Conservation (phyloP, 306 rosid species). For the Alnus glutinosa region DNA sequence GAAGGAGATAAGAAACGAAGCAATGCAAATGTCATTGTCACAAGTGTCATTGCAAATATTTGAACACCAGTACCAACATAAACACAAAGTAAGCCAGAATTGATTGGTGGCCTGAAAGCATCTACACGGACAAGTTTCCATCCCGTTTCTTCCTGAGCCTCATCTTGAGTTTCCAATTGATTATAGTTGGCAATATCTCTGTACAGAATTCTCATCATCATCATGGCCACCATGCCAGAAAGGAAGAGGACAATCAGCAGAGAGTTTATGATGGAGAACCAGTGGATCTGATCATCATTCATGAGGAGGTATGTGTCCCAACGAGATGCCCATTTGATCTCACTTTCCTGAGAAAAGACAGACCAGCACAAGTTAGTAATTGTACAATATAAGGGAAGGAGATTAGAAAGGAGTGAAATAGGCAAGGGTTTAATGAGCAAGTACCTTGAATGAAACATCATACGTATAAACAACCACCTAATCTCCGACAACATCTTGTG, state of each 20-base stretch:
- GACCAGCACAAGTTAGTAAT: conserved; percentile 21
- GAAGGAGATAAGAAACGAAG: too few species aligned
- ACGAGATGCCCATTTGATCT: conserved; percentile 98
- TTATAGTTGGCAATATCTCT: too few species aligned
- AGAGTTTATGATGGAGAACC: conserved; percentile 98
- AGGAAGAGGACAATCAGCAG: conserved; percentile 55
- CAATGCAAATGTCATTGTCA: too few species aligned
- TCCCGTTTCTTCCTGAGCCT: too few species aligned
- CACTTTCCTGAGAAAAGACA: conserved; percentile 65
- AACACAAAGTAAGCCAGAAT: too few species aligned
- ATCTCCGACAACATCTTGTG: conserved; percentile 82
- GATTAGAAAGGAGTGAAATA: background rate
- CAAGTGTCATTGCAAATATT: too few species aligned
- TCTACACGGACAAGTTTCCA: too few species aligned
- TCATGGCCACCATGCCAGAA: too few species aligned
- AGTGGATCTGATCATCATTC: conserved; percentile 99
- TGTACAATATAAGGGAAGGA: conserved; percentile 8
- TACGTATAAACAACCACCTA: conserved; percentile 85
- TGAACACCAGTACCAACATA: too few species aligned
- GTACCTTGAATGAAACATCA: conserved; percentile 95
- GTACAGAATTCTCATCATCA: too few species aligned
- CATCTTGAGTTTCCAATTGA: too few species aligned
- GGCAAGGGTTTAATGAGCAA: conserved; percentile 23
- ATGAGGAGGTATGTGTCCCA: conserved; percentile 99
- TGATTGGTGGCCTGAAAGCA: too few species aligned